Evolutionary conservation across 2,329 filamentous ascomycete genomes (phyloP).

Genomic region (Akanthomyces uredinophilus): DNA sequence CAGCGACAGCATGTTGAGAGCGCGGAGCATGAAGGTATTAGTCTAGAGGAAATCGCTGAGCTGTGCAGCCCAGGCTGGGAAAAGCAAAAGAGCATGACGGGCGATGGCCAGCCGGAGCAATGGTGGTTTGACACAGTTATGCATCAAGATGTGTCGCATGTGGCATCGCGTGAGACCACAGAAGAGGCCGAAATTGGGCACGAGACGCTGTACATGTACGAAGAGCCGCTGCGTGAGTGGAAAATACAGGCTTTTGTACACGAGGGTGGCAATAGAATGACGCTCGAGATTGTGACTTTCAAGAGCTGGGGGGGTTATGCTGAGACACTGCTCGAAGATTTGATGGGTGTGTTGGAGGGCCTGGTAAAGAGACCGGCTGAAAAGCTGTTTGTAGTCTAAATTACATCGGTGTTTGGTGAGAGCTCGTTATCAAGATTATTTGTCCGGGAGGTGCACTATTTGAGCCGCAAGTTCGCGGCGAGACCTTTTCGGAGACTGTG

Average conservation of each 20-base stretch:
- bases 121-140: slow-evolving; percentile 52
- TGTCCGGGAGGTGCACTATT: not conserved
- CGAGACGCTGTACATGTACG: slow-evolving; percentile 55
- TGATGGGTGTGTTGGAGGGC: slow-evolving; percentile 37
- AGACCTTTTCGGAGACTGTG: too few species aligned
- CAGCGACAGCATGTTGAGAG: slow-evolving; percentile 54
- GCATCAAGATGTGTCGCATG: slow-evolving; percentile 56
- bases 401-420: not conserved
- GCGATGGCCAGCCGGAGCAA: slow-evolving; percentile 18
- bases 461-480: not conserved
- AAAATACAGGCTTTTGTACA: slow-evolving; percentile 56
- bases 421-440: not conserved
- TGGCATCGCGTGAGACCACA: slow-evolving; percentile 44
- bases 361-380: slow-evolving; percentile 32
- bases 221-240: slow-evolving; percentile 51
- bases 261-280: slow-evolving; percentile 41
- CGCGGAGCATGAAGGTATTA: slow-evolving; percentile 50
- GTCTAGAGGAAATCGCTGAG: slow-evolving; percentile 48
- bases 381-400: slow-evolving; percentile 17
- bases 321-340: slow-evolving; percentile 43
- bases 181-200: not conserved
- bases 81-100: slow-evolving; percentile 14
- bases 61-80: slow-evolving; percentile 41
- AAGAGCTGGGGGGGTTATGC: slow-evolving; percentile 50
- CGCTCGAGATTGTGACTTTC: slow-evolving; percentile 56